Evolutionary conservation across 306 rosid genomes (phyloP).

Genomic region (Pyrus pyrifolia): DNA sequence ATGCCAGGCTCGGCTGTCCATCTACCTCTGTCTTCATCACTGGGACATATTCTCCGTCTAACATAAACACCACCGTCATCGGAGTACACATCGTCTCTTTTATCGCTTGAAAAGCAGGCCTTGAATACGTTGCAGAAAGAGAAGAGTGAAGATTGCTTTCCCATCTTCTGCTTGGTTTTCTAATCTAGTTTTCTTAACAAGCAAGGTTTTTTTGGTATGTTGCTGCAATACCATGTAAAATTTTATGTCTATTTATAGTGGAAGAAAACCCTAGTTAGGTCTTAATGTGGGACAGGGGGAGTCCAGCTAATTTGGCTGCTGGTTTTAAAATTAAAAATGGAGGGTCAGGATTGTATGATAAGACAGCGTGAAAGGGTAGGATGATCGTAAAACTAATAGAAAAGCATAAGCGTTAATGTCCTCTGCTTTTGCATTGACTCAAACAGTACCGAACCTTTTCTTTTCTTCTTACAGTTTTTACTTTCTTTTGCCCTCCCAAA

Average conservation of each 20-base stretch:
- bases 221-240: constrained; percentile 10
- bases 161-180: constrained; percentile 13
- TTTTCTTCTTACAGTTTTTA: background rate
- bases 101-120: constrained; percentile 51
- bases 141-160: constrained; percentile 40
- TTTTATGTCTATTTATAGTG: constrained; percentile 30
- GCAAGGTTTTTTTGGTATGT: background rate
- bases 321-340: constrained; percentile 20
- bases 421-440: constrained; percentile 43
- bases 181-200: background rate
- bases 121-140: constrained; percentile 60
- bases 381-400: constrained; percentile 24
- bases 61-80: constrained; percentile 43
- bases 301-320: constrained; percentile 2
- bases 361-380: constrained; percentile 26
- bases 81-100: constrained; percentile 27
- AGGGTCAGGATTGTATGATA: constrained; percentile 42
- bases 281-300: too few relatives aligned
- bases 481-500: background rate
- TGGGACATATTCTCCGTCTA: constrained; percentile 52
- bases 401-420: constrained; percentile 37
- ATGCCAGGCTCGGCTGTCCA: constrained; percentile 95
- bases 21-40: constrained; percentile 69
- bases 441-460: background rate
- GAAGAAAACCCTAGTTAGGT: background rate